Percentiles rank a stretch among this genome's conserved stretches.
These are phyloP conservation scores for Solanum dulcamara DNA, from an alignment of 257 asterid species.

Conservation along the genomic window DNA sequence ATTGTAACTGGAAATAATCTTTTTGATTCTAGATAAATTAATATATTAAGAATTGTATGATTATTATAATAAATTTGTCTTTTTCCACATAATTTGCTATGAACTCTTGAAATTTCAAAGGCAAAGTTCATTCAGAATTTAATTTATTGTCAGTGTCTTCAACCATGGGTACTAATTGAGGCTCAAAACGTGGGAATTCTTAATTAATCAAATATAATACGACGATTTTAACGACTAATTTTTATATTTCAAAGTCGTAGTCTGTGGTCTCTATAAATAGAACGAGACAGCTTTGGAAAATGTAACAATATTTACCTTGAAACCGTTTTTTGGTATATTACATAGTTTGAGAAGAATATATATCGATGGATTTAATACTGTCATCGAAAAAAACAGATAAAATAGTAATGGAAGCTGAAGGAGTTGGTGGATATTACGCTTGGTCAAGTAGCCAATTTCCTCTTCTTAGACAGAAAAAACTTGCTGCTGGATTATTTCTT, in stretches of 20 bases:
- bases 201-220: too few relatives aligned
- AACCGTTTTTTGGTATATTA: not conserved
- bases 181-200: too few relatives aligned
- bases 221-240: not conserved
- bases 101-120: too few relatives aligned
- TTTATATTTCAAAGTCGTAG: not conserved
- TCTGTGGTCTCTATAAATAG: not conserved
- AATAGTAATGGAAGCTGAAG: too few relatives aligned
- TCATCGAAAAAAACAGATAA: constrained; percentile 16
- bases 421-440: constrained; percentile 29
- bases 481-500: constrained; percentile 30
- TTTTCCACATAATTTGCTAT: too few relatives aligned
- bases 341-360: not conserved
- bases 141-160: too few relatives aligned
- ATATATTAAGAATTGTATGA: too few relatives aligned
- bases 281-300: not conserved
- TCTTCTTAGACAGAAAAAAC: not conserved
- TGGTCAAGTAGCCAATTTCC: constrained; percentile 28
- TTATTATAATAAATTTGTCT: too few relatives aligned
- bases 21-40: too few relatives aligned
- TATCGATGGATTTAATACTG: constrained; percentile 16
- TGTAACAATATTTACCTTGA: not conserved
- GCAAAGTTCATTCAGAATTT: too few relatives aligned
- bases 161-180: too few relatives aligned
- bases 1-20: too few relatives aligned